phyloP scores from a whole-genome alignment of 257 asterid species.

The Scutellaria minor region DNA sequence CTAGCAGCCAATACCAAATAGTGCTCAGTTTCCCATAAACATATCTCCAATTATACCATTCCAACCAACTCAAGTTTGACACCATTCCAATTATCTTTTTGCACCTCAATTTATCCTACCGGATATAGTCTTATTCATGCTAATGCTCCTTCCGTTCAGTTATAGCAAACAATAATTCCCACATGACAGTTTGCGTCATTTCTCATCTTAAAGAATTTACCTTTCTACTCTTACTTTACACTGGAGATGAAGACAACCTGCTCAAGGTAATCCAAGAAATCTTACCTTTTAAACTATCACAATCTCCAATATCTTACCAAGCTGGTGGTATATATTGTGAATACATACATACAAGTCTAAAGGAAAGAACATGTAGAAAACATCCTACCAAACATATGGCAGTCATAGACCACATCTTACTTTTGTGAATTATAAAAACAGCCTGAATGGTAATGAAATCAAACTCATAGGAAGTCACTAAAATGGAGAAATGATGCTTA shows the following conservation, averaged over 20 bases:
- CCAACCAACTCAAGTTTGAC: background rate
- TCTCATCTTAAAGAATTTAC: constrained; percentile 17
- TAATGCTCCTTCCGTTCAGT: background rate
- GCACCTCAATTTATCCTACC: background rate
- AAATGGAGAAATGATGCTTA: constrained; percentile 5
- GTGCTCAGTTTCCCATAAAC: background rate
- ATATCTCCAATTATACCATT: background rate
- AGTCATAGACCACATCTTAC: constrained; percentile 14
- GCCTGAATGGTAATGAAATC: background rate
- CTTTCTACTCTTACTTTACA: background rate
- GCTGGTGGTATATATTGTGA: background rate
- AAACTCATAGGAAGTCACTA: background rate
- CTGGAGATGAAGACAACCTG: background rate
- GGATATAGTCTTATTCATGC: background rate
- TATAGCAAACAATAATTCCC: background rate
- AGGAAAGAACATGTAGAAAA: background rate
- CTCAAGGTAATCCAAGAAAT: constrained; percentile 12
- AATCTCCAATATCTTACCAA: constrained; percentile 2
- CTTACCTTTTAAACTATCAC: background rate
- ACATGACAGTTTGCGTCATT: background rate
- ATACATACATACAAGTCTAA: background rate
- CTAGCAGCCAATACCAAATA: constrained; percentile 9
- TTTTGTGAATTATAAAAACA: constrained; percentile 13
- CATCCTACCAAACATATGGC: background rate
- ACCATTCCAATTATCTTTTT: background rate